Base-by-base conservation (phyloP, 2,329 filamentous ascomycete genomes). In the Lecanosticta acicola region DNA sequence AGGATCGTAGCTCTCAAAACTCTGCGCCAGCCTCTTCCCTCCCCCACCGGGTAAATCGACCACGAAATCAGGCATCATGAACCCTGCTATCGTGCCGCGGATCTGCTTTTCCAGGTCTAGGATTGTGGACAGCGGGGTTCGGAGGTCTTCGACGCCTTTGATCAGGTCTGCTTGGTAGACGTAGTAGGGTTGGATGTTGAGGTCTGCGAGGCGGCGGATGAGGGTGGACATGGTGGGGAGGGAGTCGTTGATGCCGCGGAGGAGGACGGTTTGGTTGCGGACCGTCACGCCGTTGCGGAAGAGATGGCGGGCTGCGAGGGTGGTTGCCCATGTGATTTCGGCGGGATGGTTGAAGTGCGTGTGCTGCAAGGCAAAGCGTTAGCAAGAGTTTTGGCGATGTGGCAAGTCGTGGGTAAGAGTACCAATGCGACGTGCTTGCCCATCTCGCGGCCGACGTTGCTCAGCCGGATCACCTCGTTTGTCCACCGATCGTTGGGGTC, bases 151-250 rank as follows among this genome's bases (percentile, higher is more conserved):
- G 2, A 79, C 70, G 36, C 73, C 76, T 20, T 69, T 63, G 7
- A 82, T 77, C 73, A 83, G 78, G 59, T 84, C 80, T 38, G 76
- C 77, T 57, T 82, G 79, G 61, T 83, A 84, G 41, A 84, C 74
- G 55, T 84, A 84, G 61, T 83, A 83, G 4, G 80, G 80, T 40
- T 73, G 66, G 38, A 83, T 73, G 35, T 75, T 76, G 49, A 78
- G 76, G 51, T 78, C 72, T 1, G 76, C 74, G 18, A 83, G 68
- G 39, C 61, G 67, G 24, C 72, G 69, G 32, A 83, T 78, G 33
- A 83, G 66, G 3, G 57, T 57, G 4, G 68, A 67, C 72, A 83
- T 80, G 3, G 74, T 77, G 1, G 65, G 61, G 4, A 72, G 56
- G 39, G 72, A 65, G 55, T 82, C 78, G 53, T 83, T 84, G 45